These are phyloP conservation scores for Exophiala sp. DNA, from an alignment of 2,329 filamentous ascomycete genomes.

Conservation along the genomic window DNA sequence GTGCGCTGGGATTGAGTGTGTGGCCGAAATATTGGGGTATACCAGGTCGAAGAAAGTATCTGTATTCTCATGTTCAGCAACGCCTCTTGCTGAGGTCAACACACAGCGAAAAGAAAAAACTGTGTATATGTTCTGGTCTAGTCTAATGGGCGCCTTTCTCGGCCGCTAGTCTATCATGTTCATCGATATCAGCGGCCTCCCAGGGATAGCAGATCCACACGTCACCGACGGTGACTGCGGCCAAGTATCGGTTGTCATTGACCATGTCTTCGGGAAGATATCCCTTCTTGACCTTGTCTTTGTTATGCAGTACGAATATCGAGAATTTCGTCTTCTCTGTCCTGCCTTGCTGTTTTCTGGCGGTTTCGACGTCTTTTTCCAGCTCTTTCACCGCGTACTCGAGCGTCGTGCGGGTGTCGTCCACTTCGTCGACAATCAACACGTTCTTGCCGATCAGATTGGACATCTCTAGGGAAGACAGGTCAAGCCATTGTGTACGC, in stretches of 20 bases:
- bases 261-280: slow-evolving; percentile 75
- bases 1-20: slow-evolving; percentile 40
- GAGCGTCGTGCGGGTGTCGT: slow-evolving; percentile 89
- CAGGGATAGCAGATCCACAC: slow-evolving; percentile 99
- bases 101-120: background rate
- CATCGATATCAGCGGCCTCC: slow-evolving; percentile 91
- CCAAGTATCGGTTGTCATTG: slow-evolving; percentile 66
- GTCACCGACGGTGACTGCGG: slow-evolving; percentile 84
- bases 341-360: slow-evolving; percentile 68
- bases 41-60: background rate
- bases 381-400: slow-evolving; percentile 92
- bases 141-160: slow-evolving; percentile 33
- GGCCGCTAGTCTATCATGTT: slow-evolving; percentile 72
- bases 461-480: slow-evolving; percentile 79
- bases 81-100: background rate
- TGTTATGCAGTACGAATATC: slow-evolving; percentile 98
- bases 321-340: slow-evolving; percentile 76
- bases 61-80: background rate
- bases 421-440: slow-evolving; percentile 91
- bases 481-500: slow-evolving; percentile 95
- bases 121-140: background rate
- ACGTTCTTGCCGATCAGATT: slow-evolving; percentile 89
- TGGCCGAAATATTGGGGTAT: background rate
- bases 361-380: slow-evolving; percentile 86
- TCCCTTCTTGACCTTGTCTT: slow-evolving; percentile 96